Conservation (phyloP, 2,329 filamentous ascomycete species). For the Karstenula rhodostoma region DNA sequence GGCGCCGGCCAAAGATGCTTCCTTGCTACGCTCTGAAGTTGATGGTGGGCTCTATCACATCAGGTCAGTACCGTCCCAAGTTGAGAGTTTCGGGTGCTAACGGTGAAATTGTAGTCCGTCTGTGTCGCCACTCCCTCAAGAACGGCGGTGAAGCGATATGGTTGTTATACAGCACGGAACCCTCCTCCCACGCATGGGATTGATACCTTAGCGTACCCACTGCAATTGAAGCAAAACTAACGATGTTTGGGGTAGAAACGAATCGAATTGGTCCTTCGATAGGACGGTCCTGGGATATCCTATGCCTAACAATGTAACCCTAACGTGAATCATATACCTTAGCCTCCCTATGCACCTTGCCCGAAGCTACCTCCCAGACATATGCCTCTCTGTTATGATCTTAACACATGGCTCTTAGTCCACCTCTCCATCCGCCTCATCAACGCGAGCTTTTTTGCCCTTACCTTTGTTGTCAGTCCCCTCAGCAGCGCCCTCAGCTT, state of each 20-base stretch:
- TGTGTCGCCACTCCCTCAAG: not conserved
- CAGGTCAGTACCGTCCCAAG: too few relatives aligned
- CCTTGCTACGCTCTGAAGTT: too few relatives aligned
- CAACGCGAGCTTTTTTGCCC: conserved; percentile 11
- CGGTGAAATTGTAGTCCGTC: not conserved
- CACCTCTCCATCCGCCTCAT: not conserved
- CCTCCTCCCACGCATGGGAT: too few relatives aligned
- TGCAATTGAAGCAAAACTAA: too few relatives aligned
- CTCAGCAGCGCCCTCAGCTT: not conserved
- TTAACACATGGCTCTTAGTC: not conserved
- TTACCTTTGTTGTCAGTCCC: conserved; percentile 2
- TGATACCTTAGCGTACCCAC: too few relatives aligned
- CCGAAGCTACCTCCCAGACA: not conserved
- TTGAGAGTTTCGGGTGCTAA: not conserved
- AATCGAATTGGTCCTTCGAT: not conserved
- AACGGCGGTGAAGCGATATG: not conserved
- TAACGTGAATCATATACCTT: not conserved
- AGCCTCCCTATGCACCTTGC: not conserved
- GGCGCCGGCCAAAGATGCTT: too few relatives aligned
- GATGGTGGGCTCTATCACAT: too few relatives aligned
- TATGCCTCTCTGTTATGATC: too few relatives aligned
- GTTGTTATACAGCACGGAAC: too few relatives aligned
- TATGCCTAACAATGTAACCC: conserved; percentile 1
- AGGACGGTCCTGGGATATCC: conserved; percentile 5
- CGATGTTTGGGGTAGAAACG: not conserved